Evolutionary conservation across 768 basidiomycete genomes (phyloP).

Genomic region (Panaeolus cyanescens): DNA sequence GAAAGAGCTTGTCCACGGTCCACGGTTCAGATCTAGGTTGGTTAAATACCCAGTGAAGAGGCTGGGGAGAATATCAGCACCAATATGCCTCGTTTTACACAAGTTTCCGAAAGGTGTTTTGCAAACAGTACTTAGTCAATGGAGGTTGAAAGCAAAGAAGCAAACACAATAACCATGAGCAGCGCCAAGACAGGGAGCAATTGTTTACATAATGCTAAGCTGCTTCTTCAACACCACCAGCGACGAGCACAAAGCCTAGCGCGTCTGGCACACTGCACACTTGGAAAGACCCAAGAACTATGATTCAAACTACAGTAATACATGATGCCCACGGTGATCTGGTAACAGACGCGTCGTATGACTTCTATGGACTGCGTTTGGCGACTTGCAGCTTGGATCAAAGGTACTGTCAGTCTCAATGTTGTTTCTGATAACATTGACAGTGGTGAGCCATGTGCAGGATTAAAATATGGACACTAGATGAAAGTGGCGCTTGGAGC

Average conservation of each 20-base stretch:
- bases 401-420: conserved; percentile 43
- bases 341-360: conserved; percentile 85
- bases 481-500: conserved; percentile 78
- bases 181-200: neutral
- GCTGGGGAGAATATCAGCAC: no score
- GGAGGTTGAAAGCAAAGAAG: no score
- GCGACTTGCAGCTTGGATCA: conserved; percentile 86
- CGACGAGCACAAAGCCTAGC: neutral
- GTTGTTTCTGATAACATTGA: conserved; percentile 7
- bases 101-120: no score
- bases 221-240: neutral
- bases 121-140: no score
- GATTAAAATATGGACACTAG: conserved; percentile 85
- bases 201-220: neutral
- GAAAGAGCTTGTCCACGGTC: no score
- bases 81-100: no score
- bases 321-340: conserved; percentile 79
- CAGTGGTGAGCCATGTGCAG: conserved; percentile 35
- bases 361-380: conserved; percentile 84
- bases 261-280: neutral
- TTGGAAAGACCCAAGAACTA: conserved; percentile 21
- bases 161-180: no score
- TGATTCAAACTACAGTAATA: conserved; percentile 83
- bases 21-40: no score
- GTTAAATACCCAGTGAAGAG: no score